Evolutionary conservation across 1,284 basidiomycete species (phyloP).

Genomic region (Irpex rosettiformis): DNA sequence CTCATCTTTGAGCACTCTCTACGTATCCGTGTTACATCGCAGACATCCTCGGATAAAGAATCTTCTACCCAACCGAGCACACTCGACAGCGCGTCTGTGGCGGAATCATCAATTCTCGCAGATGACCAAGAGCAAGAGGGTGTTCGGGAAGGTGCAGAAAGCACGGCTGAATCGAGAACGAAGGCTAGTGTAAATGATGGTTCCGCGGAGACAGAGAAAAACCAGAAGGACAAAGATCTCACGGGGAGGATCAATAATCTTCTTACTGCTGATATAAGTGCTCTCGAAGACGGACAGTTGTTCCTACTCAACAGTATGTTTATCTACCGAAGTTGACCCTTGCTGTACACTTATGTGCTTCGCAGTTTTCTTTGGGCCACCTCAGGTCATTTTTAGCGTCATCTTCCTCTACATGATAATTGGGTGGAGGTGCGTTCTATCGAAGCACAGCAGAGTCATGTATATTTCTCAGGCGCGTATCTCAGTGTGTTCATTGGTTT

Average conservation of each 20-base stretch:
- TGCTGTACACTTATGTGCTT: not conserved
- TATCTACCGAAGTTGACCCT: not conserved
- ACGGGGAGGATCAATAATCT: constrained; percentile 47
- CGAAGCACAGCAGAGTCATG: no score
- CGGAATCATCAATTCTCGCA: not conserved
- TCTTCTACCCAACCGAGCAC: constrained; percentile 1
- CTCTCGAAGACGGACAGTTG: constrained; percentile 26
- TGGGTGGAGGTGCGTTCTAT: constrained; percentile 37
- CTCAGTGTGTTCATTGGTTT: constrained; percentile 43
- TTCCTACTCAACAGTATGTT: constrained; percentile 22
- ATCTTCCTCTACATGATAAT: constrained; percentile 43
- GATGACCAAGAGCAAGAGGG: constrained; percentile 9
- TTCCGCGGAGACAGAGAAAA: constrained; percentile 4
- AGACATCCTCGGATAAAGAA: not conserved
- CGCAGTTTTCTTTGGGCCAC: constrained; percentile 30
- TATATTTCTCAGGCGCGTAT: not conserved
- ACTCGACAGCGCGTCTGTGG: not conserved
- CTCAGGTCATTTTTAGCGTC: constrained; percentile 35
- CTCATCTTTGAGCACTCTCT: constrained; percentile 64
- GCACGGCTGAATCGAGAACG: not conserved
- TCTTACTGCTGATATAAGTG: constrained; percentile 30
- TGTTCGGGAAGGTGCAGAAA: not conserved
- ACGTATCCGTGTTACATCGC: constrained; percentile 44
- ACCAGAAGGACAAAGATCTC: constrained; percentile 32
- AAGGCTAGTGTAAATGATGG: constrained; percentile 11